Percentiles rank a stretch among this genome's conserved stretches.
These are phyloP conservation scores for Cordyceps farinosa DNA, from an alignment of 2,329 filamentous ascomycete genomes.

Conservation along the genomic window DNA sequence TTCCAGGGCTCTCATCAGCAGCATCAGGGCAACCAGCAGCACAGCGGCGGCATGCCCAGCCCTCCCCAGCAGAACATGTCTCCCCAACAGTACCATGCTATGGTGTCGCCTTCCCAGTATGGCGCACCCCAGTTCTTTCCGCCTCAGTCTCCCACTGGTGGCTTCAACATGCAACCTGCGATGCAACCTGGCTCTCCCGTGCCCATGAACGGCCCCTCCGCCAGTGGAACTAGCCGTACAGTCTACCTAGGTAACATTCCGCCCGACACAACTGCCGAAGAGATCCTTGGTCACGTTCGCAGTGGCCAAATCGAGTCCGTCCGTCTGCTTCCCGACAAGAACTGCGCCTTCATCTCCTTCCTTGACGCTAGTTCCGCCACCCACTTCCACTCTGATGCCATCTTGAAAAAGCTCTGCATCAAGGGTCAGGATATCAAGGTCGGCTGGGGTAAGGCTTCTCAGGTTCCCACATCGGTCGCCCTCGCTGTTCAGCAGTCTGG, in stretches of 20 bases:
- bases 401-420: constrained; percentile 98
- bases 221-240: constrained; percentile 89
- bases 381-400: constrained; percentile 98
- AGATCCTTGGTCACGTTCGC: constrained; percentile 91
- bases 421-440: constrained; percentile 99
- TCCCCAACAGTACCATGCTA: constrained; percentile 75
- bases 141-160: constrained; percentile 81
- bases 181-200: constrained; percentile 70
- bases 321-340: constrained; percentile 94
- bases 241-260: constrained; percentile 98
- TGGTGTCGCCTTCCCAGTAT: constrained; percentile 82
- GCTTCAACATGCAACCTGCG: constrained; percentile 57
- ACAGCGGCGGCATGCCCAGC: constrained; percentile 64
- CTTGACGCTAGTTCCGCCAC: constrained; percentile 95
- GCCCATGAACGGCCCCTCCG: constrained; percentile 71
- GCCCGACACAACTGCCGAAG: constrained; percentile 93
- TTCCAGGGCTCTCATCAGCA: constrained; percentile 56
- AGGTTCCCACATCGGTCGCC: constrained; percentile 96
- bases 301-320: constrained; percentile 99
- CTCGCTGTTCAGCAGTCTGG: constrained; percentile 96
- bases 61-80: constrained; percentile 76
- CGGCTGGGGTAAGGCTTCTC: constrained; percentile 97
- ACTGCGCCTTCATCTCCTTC: constrained; percentile 99
- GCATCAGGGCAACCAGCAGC: constrained; percentile 50
- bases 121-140: constrained; percentile 80